Conservation (phyloP, 2,329 filamentous ascomycete genomes). For the Cercospora citrullina region DNA sequence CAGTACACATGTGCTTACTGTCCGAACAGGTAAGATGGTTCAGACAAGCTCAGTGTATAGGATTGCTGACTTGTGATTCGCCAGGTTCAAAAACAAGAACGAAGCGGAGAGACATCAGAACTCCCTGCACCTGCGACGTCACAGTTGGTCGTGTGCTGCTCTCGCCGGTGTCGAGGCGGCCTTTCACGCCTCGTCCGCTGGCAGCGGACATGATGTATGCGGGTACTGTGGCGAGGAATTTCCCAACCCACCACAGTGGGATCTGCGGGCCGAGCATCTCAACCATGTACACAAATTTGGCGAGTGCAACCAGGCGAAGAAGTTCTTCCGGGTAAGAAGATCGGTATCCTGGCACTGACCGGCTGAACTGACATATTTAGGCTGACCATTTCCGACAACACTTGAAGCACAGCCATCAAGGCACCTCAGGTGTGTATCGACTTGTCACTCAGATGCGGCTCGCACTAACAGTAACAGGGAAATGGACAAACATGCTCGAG, state of each 20-base stretch:
- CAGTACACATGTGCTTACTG: conserved; percentile 94
- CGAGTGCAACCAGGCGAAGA: conserved; percentile 97
- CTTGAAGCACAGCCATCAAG: conserved; percentile 68
- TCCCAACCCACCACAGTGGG: conserved; percentile 83
- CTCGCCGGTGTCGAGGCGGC: conserved; percentile 72
- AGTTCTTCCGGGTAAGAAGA: conserved; percentile 72
- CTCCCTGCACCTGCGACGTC: conserved; percentile 83
- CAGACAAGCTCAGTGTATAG: neutral
- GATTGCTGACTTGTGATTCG: conserved; percentile 5
- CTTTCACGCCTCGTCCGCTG: conserved; percentile 74
- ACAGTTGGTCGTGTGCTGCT: conserved; percentile 96
- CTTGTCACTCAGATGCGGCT: neutral
- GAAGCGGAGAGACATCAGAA: conserved; percentile 96
- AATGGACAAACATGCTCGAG: conserved; percentile 98
- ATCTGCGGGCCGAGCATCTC: conserved; percentile 79
- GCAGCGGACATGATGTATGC: conserved; percentile 71
- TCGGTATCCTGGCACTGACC: neutral
- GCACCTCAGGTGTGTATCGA: conserved; percentile 16
- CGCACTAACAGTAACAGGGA: conserved; percentile 63
- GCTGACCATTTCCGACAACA: conserved; percentile 98
- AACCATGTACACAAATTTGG: conserved; percentile 93
- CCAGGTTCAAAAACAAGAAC: conserved; percentile 91
- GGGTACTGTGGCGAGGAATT: conserved; percentile 97
- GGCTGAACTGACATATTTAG: conserved; percentile 11
- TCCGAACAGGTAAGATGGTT: conserved; percentile 63